Base-by-base conservation (phyloP, 108 stramenopile species). In the Skeletonema costatum region DNA sequence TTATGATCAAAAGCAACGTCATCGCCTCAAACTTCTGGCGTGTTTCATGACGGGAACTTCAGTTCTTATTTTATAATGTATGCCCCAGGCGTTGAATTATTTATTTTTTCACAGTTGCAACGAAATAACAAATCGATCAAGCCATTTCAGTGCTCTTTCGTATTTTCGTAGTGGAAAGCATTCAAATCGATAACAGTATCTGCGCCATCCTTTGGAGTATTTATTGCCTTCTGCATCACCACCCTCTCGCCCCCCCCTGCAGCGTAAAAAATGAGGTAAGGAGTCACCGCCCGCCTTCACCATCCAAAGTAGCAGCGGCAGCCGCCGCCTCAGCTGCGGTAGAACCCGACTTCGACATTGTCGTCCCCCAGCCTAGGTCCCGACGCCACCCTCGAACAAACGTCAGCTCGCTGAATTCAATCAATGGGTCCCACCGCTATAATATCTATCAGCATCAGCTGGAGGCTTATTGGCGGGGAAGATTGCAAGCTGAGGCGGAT, bases 351-450 rank as follows among this genome's bases (percentile, higher is more conserved):
- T n/a, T 46, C 3, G 16, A 46, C 44, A 46, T 46, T 3, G 16
- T 46, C 44, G 44, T 46, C n/a, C 44, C 44, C 44, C 44, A 46
- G 44, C 44, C 0, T n/a, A 46, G 44, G 44, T 16, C 44, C 44
- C 44, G 5, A 46, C 11, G 44, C 44, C 16, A 46, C 44, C 44
- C 44, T 46, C 11, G 44, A 29, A 41, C 60, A 71, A 71, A 61
- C 71, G 71, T 7, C 72, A 73, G 17, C 72, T 73, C 42, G 17
- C 31, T 48, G 72, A 73, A 65, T 73, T 73, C 36, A 73, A 73
- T 38, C 56, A 73, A 53, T 73, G 72, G 72, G 48, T 73, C 63
- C 63, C n/a, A 17, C 50, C 62, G 63, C 8, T 73, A 63, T 62
- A 73, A 61, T 35, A 51, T 56, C 32, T 73, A 73, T 21, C 72